Conservation (phyloP, 2,329 filamentous ascomycete species). For the Dactylella cylindrospora region DNA sequence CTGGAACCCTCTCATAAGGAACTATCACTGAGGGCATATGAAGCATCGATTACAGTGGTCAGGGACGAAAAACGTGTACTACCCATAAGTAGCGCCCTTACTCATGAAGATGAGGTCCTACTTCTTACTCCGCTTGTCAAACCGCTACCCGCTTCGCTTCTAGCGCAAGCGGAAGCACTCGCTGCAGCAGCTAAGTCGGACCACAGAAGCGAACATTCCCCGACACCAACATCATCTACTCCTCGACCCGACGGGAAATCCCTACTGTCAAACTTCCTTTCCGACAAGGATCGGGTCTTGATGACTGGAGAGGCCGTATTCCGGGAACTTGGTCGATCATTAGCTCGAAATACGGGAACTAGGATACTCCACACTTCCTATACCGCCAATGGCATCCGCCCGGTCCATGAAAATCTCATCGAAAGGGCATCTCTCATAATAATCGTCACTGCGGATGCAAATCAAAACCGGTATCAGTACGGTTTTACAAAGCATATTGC, state of each 20-base stretch:
- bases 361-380: slow-evolving; percentile 86
- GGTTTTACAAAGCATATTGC: slow-evolving; percentile 95
- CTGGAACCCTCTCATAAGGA: slow-evolving; percentile 79
- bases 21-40: slow-evolving; percentile 82
- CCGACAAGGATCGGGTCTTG: slow-evolving; percentile 60
- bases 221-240: slow-evolving; percentile 53
- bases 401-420: slow-evolving; percentile 66
- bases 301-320: slow-evolving; percentile 95
- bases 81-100: slow-evolving; percentile 59
- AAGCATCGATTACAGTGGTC: slow-evolving; percentile 88
- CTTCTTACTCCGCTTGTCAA: slow-evolving; percentile 63
- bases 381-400: slow-evolving; percentile 66
- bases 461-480: slow-evolving; percentile 88
- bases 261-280: slow-evolving; percentile 19
- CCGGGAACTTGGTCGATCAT: slow-evolving; percentile 78
- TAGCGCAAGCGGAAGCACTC: slow-evolving; percentile 31
- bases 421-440: slow-evolving; percentile 62
- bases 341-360: slow-evolving; percentile 81
- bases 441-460: slow-evolving; percentile 83
- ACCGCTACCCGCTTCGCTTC: slow-evolving; percentile 50
- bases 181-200: slow-evolving; percentile 18
- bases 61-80: slow-evolving; percentile 83
- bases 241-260: slow-evolving; percentile 27
- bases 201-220: slow-evolving; percentile 53
- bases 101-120: slow-evolving; percentile 51